These are phyloP conservation scores for Xanthoconium stramineum DNA, from an alignment of 768 basidiomycete genomes.

Conservation along the genomic window DNA sequence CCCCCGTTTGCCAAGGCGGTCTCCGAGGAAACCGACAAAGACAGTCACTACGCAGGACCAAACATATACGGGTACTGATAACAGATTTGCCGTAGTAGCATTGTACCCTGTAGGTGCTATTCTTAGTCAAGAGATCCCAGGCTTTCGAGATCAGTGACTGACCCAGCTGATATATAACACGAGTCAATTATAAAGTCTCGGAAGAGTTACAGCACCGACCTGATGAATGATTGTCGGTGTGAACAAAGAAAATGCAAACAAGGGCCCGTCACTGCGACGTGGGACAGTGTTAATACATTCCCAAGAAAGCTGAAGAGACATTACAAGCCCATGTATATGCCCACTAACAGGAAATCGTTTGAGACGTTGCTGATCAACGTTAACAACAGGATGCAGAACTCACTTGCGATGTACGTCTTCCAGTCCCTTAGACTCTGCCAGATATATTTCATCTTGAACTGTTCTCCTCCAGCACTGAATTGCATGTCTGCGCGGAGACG, in stretches of 20 bases:
- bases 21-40: constrained; percentile 58
- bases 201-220: constrained; percentile 34
- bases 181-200: background rate
- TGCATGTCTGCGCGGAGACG: constrained; percentile 64
- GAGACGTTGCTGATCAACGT: constrained; percentile 2
- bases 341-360: constrained; percentile 41
- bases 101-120: constrained; percentile 42
- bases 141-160: background rate
- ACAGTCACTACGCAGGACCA: constrained; percentile 71
- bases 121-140: background rate
- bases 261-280: constrained; percentile 43
- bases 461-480: constrained; percentile 60
- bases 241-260: constrained; percentile 53
- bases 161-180: constrained; percentile 17
- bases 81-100: constrained; percentile 65
- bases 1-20: constrained; percentile 53
- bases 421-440: constrained; percentile 62
- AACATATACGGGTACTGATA: constrained; percentile 75
- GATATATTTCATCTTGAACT: constrained; percentile 52
- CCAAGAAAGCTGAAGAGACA: constrained; percentile 13
- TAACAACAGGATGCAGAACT: constrained; percentile 21
- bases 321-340: constrained; percentile 69
- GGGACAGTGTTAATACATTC: constrained; percentile 1
- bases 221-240: constrained; percentile 46
- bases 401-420: constrained; percentile 74